A percentile compares a stretch with the other conserved stretches of the same genome.
Evolutionary conservation across 2,329 filamentous ascomycete genomes (phyloP).

Genomic region (Pseudocercospora vitis): DNA sequence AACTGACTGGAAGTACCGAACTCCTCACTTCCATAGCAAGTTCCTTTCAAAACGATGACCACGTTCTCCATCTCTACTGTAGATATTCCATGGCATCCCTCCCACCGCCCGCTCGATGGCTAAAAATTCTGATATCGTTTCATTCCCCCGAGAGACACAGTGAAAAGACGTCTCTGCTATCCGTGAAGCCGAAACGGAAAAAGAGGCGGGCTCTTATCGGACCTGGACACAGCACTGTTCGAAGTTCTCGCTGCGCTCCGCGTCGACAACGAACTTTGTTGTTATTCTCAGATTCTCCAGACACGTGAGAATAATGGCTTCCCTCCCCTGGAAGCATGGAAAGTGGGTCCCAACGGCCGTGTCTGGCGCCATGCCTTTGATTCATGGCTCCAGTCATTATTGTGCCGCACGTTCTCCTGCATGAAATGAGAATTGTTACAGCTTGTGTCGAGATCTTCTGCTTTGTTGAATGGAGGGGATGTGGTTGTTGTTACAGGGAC

Average conservation of each 20-base stretch:
- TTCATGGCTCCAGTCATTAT: neutral
- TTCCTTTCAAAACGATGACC: too few relatives aligned
- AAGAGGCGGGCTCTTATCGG: too few relatives aligned
- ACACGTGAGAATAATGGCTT: neutral
- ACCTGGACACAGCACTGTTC: too few relatives aligned
- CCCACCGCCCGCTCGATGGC: too few relatives aligned
- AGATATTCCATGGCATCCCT: too few relatives aligned
- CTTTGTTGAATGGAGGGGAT: neutral
- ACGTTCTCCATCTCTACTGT: too few relatives aligned
- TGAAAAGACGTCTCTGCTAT: too few relatives aligned
- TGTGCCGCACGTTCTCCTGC: neutral
- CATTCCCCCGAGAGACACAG: too few relatives aligned
- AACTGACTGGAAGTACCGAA: neutral
- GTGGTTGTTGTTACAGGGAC: neutral
- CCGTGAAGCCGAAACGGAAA: too few relatives aligned
- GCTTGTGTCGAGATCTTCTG: neutral
- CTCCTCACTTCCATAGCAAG: too few relatives aligned
- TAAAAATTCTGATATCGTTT: too few relatives aligned
- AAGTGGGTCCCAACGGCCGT: conserved; percentile 1
- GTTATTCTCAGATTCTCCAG: neutral
- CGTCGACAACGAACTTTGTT: neutral
- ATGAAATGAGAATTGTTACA: conserved; percentile 7
- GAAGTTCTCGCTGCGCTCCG: neutral
- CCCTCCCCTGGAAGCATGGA: neutral
- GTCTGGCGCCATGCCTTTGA: neutral